A percentile compares a stretch with the other conserved stretches of the same genome.
Conservation (phyloP, 148 eudicot genomes). For the Vaccinium darrowii region DNA sequence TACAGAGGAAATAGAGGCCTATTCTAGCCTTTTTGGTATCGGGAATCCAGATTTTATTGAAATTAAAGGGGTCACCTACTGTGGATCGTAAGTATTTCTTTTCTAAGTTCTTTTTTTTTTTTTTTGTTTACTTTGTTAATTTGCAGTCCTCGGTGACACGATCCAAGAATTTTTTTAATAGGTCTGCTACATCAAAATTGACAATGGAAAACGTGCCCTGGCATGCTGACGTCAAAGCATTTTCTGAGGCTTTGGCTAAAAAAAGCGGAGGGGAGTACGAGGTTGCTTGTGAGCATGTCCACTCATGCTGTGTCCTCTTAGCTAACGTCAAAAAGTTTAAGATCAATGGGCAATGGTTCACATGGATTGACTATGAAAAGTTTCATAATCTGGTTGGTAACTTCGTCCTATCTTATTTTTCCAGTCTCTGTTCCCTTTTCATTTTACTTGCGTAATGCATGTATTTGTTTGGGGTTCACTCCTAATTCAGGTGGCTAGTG, state of each 20-base stretch:
- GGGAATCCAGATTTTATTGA: constrained; percentile 93
- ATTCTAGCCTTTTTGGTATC: constrained; percentile 67
- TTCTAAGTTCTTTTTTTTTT: not conserved
- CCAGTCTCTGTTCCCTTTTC: not conserved
- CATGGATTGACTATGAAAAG: constrained; percentile 98
- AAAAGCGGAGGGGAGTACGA: constrained; percentile 87
- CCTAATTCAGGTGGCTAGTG: constrained; percentile 72
- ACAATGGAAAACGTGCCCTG: constrained; percentile 99
- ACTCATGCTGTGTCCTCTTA: constrained; percentile 95
- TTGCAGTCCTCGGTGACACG: constrained; percentile 2
- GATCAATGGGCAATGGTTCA: constrained; percentile 86
- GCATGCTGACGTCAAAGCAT: constrained; percentile 95
- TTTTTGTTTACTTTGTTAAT: not conserved
- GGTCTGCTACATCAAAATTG: constrained; percentile 94
- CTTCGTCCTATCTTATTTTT: not conserved
- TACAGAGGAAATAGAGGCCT: constrained; percentile 88
- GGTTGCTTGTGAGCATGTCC: constrained; percentile 98
- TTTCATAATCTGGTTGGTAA: constrained; percentile 87
- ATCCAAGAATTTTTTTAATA: constrained; percentile 23
- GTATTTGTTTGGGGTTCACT: not conserved
- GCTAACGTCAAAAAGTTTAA: constrained; percentile 82
- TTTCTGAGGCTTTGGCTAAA: constrained; percentile 82
- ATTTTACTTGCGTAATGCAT: not conserved
- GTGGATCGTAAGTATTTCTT: constrained; percentile 82
- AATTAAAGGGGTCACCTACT: constrained; percentile 97